Evolutionary conservation across 2,329 filamentous ascomycete species (phyloP), one percentile per base, ranked within the genome.

Genomic region (Blastomyces silverae): DNA sequence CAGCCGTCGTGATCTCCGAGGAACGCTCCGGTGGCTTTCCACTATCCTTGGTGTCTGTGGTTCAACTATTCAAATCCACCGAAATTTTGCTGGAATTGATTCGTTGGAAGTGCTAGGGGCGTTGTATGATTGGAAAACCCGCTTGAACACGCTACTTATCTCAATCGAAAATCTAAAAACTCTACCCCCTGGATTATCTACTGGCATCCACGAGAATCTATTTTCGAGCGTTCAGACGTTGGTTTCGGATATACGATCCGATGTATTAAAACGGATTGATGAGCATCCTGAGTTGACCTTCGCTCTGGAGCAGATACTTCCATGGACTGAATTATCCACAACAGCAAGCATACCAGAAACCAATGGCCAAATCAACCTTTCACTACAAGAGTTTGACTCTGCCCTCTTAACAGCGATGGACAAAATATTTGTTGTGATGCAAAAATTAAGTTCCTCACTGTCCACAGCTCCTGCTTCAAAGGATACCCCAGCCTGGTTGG

Each of bases 361-460:
- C 69, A 63, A 46, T 52, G 20, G 5, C 7, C 31, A 57, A 17
- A 37, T 31, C 13, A 37, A 62, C 25, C 37, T 76, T 37, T 69
- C 71, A 60, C 66, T 81, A 28, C 71, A 81, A 22, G 73, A 77
- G 0, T 83, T 92, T 56, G 84, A 86, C 53, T 77, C 82, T 17
- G 79, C 82, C 3, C 75, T 91, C 1, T 84, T 90, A 48, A 83
- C 77, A 0, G 80, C 89, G n/a, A 84, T 88, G 58, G 90, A 96
- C 75, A 85, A 85, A 61, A 84, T 93, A 37, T 85, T 97, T 1
- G 89, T 93, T 46, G 88, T 89, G 0, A 82, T 96, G 59, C 91
- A 97, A 74, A 85, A 87, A 67, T 82, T 89, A 57, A 84, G 85
- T 65, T 84, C 84, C 66, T 77, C 81, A 2, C 78, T 85, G 10